phyloP scores from a whole-genome alignment of 345 rosid species.

The Clarkia xantiana region DNA sequence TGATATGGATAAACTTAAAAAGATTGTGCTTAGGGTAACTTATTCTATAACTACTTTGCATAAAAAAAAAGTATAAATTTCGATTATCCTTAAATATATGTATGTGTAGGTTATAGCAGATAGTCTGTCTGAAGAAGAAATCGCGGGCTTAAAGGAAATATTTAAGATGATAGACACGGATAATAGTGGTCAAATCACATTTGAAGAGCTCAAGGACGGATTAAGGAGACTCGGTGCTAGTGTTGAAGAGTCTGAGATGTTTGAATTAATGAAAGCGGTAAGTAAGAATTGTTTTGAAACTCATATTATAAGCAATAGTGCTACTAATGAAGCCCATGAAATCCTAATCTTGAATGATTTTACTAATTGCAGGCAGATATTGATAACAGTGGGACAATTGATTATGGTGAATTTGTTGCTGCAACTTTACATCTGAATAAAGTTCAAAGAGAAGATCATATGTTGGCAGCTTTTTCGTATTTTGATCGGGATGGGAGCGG shows the following conservation, averaged over 20 bases:
- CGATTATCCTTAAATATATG: no score
- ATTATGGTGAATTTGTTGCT: conserved; percentile 60
- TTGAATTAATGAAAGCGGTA: conserved; percentile 59
- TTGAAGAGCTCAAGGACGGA: conserved; percentile 65
- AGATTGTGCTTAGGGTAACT: conserved; percentile 3
- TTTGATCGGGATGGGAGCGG: conserved; percentile 66
- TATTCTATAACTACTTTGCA: no score
- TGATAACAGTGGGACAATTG: conserved; percentile 56
- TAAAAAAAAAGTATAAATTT: no score
- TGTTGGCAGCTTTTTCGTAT: conserved; percentile 50
- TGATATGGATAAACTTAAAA: conserved; percentile 2
- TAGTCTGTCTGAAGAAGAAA: conserved; percentile 67
- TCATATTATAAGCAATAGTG: no score
- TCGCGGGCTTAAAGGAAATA: conserved; percentile 54
- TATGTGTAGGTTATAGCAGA: conserved; percentile 48
- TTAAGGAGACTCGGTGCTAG: conserved; percentile 49
- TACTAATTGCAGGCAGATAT: conserved; percentile 45
- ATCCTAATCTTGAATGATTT: no score
- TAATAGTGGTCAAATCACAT: conserved; percentile 53
- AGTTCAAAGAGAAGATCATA: conserved; percentile 39
- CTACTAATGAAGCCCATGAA: no score
- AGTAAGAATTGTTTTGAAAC: no score
- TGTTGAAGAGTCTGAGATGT: conserved; percentile 54
- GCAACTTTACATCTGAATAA: conserved; percentile 59
- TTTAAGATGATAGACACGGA: conserved; percentile 66